Evolutionary conservation across 2,329 filamentous ascomycete species (phyloP), one percentile per base, ranked within the genome.

Genomic region (Botrytis sinoallii): DNA sequence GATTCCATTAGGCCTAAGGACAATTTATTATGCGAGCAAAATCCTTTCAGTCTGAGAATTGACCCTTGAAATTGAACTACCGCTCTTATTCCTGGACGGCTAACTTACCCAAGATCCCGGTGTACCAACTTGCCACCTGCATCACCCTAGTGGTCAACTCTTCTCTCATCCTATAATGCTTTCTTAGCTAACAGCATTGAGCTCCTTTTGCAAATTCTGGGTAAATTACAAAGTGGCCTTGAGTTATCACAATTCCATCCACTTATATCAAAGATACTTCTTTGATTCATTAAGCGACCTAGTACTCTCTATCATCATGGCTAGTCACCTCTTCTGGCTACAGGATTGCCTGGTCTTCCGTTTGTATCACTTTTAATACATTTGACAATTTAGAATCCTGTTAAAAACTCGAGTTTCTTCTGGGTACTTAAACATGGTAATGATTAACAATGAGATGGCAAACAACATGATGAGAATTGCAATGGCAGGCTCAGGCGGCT

Each of bases 401-500:
- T 40, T 48, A 20, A 29, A 59, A 10, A 22, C 32, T 68, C 25
- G 10, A 8, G 7, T 59, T 9, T 35, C 42, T 68, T 25, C 29
- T 52, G 68, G 52, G 48, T 20, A 44, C 42, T 3, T 22, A 29
- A 44, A 48, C n/a, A 59, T 59, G 52, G 40, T 68, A 22, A 52
- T 20, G 52, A 48, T 22, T 32, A 29, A 60, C 29, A 59, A 35
- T 40, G 40, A 60, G 14, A 61, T 69, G 25, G 52, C 18, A 74
- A 74, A 73, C 73, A 79, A 60, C 75, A 80, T 78, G 76, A 90
- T 90, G 85, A 86, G 88, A 79, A 85, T 91, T 78, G 89, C 88
- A 64, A 85, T 91, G 77, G 89, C 88, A 76, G 89, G 89, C 60
- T 89, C 86, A 69, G 87, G 88, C 76, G 88, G 88, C 70, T 83